Percentiles rank a stretch among this genome's conserved stretches.
phyloP scores from a whole-genome alignment of 768 basidiomycete genomes.

The Calocybe cyanea region DNA sequence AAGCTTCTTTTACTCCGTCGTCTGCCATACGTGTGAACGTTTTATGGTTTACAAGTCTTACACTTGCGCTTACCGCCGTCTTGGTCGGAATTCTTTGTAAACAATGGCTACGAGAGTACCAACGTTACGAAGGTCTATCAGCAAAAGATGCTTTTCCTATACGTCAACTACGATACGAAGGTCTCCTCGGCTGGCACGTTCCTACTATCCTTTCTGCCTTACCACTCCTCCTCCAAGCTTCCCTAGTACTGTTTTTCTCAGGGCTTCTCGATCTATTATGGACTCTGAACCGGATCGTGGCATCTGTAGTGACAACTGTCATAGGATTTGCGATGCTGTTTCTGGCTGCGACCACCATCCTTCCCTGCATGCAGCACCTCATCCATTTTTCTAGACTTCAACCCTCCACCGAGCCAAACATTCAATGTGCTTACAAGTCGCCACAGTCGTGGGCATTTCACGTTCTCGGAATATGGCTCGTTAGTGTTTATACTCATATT shows the following conservation, averaged over 20 bases:
- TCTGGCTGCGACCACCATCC: constrained; percentile 19
- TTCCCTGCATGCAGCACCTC: constrained; percentile 20
- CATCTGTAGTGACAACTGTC: constrained; percentile 15
- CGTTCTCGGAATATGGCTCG: not conserved
- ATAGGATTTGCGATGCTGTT: constrained; percentile 18
- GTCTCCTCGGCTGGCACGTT: constrained; percentile 25
- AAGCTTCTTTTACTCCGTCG: not conserved
- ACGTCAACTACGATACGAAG: constrained; percentile 26
- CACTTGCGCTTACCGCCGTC: constrained; percentile 19
- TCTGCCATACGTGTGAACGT: constrained; percentile 1
- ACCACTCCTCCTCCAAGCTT: constrained; percentile 25
- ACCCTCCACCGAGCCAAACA: not conserved
- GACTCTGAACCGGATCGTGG: constrained; percentile 18
- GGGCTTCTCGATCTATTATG: constrained; percentile 27
- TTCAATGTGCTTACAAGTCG: constrained; percentile 25
- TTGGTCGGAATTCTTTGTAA: constrained; percentile 22
- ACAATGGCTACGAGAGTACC: constrained; percentile 25
- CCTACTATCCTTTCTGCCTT: constrained; percentile 23
- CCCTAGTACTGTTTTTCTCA: constrained; percentile 26
- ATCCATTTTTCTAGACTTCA: not conserved
- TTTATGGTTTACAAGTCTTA: constrained; percentile 21
- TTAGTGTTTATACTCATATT: not conserved
- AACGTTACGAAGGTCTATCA: constrained; percentile 14
- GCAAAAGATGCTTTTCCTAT: constrained; percentile 19
- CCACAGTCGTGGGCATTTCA: constrained; percentile 23